phyloP scores from a whole-genome alignment of 2,329 filamentous ascomycete species.

The Pyricularia grisea region DNA sequence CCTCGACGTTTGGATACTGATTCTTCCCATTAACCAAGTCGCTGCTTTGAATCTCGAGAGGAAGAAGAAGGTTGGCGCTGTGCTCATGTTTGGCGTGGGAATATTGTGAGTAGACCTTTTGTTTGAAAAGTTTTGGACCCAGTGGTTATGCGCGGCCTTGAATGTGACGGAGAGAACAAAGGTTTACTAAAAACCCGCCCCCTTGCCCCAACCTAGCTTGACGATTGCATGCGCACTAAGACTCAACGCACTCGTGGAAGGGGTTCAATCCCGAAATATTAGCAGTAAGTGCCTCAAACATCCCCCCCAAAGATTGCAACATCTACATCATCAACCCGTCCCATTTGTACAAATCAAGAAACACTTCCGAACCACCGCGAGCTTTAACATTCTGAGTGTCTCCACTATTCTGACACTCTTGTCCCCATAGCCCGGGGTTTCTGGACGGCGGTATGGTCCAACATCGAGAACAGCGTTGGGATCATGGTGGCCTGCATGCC shows the following conservation, averaged over 20 bases:
- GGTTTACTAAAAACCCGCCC: neutral
- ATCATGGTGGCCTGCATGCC: constrained; percentile 25
- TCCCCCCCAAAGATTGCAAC: neutral
- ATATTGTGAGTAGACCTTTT: constrained; percentile 15
- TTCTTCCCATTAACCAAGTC: constrained; percentile 36
- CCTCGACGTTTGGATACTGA: constrained; percentile 42
- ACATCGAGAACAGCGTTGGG: constrained; percentile 23
- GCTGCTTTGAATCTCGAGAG: constrained; percentile 28
- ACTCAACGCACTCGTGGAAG: constrained; percentile 16
- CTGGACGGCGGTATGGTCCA: constrained; percentile 18
- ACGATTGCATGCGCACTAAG: constrained; percentile 23
- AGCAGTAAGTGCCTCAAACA: neutral
- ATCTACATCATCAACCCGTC: neutral
- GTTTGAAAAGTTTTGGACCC: neutral
- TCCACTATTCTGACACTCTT: neutral
- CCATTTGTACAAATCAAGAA: constrained; percentile 13
- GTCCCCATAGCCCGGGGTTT: neutral
- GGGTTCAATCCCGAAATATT: neutral
- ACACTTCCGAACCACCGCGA: constrained; percentile 18
- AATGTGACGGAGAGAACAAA: neutral
- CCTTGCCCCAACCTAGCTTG: constrained; percentile 8
- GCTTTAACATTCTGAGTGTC: constrained; percentile 9
- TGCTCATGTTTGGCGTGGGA: constrained; percentile 38
- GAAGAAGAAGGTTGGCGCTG: constrained; percentile 36
- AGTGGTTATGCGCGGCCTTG: neutral